A percentile compares a stretch with the other conserved stretches of the same genome.
Conservation (phyloP, 495 filamentous ascomycete species). For the Amniculicola lignicola region DNA sequence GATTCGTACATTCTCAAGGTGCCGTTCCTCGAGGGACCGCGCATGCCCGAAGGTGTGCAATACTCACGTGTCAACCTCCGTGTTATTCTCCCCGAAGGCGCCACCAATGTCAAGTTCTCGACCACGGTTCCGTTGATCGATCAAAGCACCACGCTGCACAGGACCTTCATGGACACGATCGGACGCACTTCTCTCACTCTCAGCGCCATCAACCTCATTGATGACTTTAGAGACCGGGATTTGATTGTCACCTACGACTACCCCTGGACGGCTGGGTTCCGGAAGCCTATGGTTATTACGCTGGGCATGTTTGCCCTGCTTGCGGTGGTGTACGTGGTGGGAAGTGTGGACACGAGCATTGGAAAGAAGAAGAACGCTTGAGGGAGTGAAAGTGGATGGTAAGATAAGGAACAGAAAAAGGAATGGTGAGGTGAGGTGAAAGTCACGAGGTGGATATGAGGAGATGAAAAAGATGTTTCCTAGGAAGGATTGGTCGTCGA, state of each 20-base stretch:
- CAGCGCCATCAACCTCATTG: slow-evolving; percentile 78
- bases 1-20: slow-evolving; percentile 83
- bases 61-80: slow-evolving; percentile 79
- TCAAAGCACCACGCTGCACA: slow-evolving; percentile 60
- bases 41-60: slow-evolving; percentile 74
- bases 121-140: slow-evolving; percentile 57
- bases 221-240: slow-evolving; percentile 78
- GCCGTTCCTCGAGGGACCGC: slow-evolving; percentile 93
- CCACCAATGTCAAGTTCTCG: slow-evolving; percentile 69
- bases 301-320: slow-evolving; percentile 64
- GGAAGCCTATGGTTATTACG: slow-evolving; percentile 84
- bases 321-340: slow-evolving; percentile 68
- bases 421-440: too few relatives aligned
- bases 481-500: too few relatives aligned
- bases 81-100: slow-evolving; percentile 86
- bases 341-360: slow-evolving; percentile 72
- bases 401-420: neutral
- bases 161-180: slow-evolving; percentile 90
- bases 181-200: slow-evolving; percentile 82
- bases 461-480: too few relatives aligned
- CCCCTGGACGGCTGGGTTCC: slow-evolving; percentile 66
- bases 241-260: slow-evolving; percentile 88
- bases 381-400: neutral
- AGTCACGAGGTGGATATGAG: too few relatives aligned
- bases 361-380: slow-evolving; percentile 37